Conservation (phyloP, 495 filamentous ascomycete genomes). For the Talaromyces stipitatus region DNA sequence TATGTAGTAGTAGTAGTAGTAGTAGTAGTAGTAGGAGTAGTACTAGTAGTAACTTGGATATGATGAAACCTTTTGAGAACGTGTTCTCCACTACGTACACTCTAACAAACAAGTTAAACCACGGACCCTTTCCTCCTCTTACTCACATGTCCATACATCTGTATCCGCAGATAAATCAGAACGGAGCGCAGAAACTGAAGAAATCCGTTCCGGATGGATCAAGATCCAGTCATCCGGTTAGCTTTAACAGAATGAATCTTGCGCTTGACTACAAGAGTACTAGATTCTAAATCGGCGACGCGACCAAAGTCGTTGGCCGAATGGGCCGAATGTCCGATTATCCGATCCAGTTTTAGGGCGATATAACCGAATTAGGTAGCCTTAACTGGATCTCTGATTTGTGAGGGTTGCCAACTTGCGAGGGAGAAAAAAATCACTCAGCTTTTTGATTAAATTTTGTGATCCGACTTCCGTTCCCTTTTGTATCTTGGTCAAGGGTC, state of each 20-base stretch:
- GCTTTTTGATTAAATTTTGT: not conserved
- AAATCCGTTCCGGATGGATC: too few relatives aligned
- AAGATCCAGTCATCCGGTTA: not conserved
- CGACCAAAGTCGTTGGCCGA: not conserved
- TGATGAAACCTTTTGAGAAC: not conserved
- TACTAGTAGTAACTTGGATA: too few relatives aligned
- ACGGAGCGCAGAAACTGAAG: too few relatives aligned
- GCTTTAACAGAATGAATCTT: not conserved
- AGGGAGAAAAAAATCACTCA: not conserved
- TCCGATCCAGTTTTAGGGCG: not conserved
- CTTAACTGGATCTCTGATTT: not conserved
- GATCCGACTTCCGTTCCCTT: not conserved
- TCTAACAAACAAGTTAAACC: too few relatives aligned
- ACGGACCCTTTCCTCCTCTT: not conserved
- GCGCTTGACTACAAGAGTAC: not conserved
- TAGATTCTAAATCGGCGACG: not conserved
- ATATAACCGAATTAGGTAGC: not conserved
- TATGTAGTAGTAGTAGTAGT: too few relatives aligned
- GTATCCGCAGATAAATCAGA: too few relatives aligned
- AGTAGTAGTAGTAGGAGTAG: too few relatives aligned
- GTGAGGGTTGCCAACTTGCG: not conserved
- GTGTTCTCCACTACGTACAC: not conserved
- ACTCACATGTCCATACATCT: not conserved
- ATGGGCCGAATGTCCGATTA: constrained; percentile 1
- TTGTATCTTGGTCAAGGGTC: not conserved